Evolutionary conservation across 2,329 filamentous ascomycete species (phyloP).

Genomic region (Huntiella decipiens): DNA sequence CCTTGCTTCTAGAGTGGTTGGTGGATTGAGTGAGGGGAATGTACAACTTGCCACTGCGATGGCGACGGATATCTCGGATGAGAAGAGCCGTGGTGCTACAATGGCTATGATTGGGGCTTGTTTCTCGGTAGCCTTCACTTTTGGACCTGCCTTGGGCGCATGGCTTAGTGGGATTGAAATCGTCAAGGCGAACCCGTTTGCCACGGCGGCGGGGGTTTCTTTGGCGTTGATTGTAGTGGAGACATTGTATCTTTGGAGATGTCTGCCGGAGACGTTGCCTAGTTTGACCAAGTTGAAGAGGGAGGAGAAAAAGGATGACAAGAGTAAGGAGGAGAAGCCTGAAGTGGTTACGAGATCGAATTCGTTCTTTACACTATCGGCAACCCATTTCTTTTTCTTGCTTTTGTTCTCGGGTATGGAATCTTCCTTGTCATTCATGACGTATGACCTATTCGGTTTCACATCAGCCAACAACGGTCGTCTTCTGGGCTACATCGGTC

Average conservation of each 20-base stretch:
- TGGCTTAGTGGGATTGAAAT: slow-evolving; percentile 60
- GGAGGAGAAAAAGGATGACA: slow-evolving; percentile 14
- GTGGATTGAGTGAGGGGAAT: slow-evolving; percentile 88
- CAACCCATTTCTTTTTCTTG: slow-evolving; percentile 75
- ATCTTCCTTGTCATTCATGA: slow-evolving; percentile 94
- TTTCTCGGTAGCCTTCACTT: slow-evolving; percentile 94
- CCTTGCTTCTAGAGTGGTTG: slow-evolving; percentile 77
- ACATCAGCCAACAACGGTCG: slow-evolving; percentile 62
- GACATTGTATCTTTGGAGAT: slow-evolving; percentile 69
- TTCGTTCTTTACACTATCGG: slow-evolving; percentile 63
- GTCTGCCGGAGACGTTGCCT: slow-evolving; percentile 72
- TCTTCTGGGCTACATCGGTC: slow-evolving; percentile 75
- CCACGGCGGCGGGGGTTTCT: slow-evolving; percentile 75
- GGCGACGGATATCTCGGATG: slow-evolving; percentile 85
- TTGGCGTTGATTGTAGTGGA: slow-evolving; percentile 69
- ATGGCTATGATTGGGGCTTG: slow-evolving; percentile 95
- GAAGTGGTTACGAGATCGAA: slow-evolving; percentile 45
- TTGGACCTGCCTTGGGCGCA: slow-evolving; percentile 81
- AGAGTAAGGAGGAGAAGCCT: slow-evolving; percentile 13
- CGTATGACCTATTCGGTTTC: slow-evolving; percentile 80
- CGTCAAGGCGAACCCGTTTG: slow-evolving; percentile 80
- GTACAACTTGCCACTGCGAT: slow-evolving; percentile 93
- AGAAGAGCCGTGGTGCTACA: slow-evolving; percentile 64
- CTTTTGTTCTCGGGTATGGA: slow-evolving; percentile 98
- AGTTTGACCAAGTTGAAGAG: slow-evolving; percentile 24